Base-by-base conservation (phyloP, 306 rosid species). In the Bauhinia variegata region DNA sequence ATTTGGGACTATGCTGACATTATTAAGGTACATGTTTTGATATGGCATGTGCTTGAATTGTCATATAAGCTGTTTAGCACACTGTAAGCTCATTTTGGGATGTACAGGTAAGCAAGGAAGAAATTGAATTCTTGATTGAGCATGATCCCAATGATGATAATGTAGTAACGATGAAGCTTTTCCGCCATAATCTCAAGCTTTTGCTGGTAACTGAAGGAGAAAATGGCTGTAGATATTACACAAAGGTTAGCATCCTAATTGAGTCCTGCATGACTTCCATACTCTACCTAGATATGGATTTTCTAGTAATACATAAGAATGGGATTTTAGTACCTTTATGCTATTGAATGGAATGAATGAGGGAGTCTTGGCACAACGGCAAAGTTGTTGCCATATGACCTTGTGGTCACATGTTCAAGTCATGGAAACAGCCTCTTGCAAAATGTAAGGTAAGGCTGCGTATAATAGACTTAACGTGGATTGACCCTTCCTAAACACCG, bases 201-300 rank as follows among this genome's bases (percentile, higher is more conserved):
- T 65, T 89, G 80, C 46, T 89, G 12, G 83, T 85, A 41, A 81
- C 89, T 1, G 88, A 85, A 79, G 89, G 91, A 32, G 42, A 67
- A 42, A 33, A 54, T 7, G 95, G 91, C 4, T 87, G 96, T 71
- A 83, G 86, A 87, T 85, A 85, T 71, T 89, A 81, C 72, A 89
- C 95, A 6, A 67, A 77, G 72, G 89, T 89, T 50, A 75, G 72
- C 36, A 41, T 74, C 31, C 13, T 39, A 47, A 39, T 39, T 33
- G 47, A 47, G 11, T 8, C 42, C 13, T 18, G 2, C 36, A 41
- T 33, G 51, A 10, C 31, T 52, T 18, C 7, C 12, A 58, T 53
- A 8, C 41, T 28, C 18, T 32, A 28, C 7, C 8, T 47, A 36
- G 17, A 23, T 12, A 14, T 17, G 17, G 34, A 8, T 23, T 14